Evolutionary conservation across 768 basidiomycete species (phyloP), one percentile per base, ranked within the genome.

Genomic region (Leucocoprinus sp.): DNA sequence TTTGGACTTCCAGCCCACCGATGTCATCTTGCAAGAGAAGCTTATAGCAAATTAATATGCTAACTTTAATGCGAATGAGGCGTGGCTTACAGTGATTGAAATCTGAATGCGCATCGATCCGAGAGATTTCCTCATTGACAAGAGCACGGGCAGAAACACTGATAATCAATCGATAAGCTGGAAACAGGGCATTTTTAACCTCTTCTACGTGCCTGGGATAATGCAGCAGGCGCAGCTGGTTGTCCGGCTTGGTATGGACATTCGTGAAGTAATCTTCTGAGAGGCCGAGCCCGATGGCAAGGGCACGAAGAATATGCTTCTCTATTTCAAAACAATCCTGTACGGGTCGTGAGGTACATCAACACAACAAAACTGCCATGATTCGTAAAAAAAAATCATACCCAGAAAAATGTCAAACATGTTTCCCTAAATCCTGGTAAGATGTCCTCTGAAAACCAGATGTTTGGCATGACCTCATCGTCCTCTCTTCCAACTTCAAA

Each of bases 1-100:
- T 70, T 55, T 81, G 76, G 4, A 82, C 72, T 54, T 84, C 78
- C 3, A 82, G 64, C 0, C 82, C 82, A 5, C 80, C 79, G 2
- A 71, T 66, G 4, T 70, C 64, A 52, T 82, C 79, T 58, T 82
- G 80, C 40, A 81, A 65, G 2, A 84, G 59, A 5, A 80, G 58
- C 42, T 68, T 5, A 5, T 21, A 0, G n/a, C 24, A n/a, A n/a
- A n/a, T n/a, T n/a, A n/a, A n/a, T n/a, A n/a, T n/a, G n/a, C n/a
- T n/a, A n/a, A n/a, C n/a, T n/a, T n/a, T n/a, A n/a, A n/a, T n/a
- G n/a, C n/a, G n/a, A n/a, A n/a, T n/a, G n/a, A n/a, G n/a, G n/a
- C n/a, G n/a, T n/a, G n/a, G n/a, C 19, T 27, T n/a, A 63, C 65
- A 1, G 80, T 84, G 14, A 80, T 63, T 0, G 67, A 73, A 82